Base-by-base conservation (phyloP, 495 filamentous ascomycete species). In the Tuber indicum region DNA sequence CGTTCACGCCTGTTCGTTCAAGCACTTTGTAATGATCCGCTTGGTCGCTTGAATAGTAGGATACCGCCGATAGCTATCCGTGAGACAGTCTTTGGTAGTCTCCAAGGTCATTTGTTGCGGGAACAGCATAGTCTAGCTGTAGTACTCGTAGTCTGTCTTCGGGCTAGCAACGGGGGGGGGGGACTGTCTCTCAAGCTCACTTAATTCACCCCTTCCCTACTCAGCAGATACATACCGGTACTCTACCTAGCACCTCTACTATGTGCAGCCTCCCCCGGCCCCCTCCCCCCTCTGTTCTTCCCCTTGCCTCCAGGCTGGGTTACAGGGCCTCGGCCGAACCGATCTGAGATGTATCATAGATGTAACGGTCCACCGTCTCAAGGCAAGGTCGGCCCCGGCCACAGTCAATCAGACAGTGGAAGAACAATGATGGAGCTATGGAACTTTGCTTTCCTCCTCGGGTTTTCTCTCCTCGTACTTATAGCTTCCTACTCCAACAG, bases 301-400 rank as follows among this genome's bases (percentile, higher is more conserved):
- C 78, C 79, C 49, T 72, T 26, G 72, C n/a, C 44, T 4, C 78
- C 76, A 72, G 71, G 58, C 76, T 75, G 75, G 73, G 69, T 72
- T 74, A 71, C 76, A 75, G 76, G 71, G 74, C 77, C 79, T 82
- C 80, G 80, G 76, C 23, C 75, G 74, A 78, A 72, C 81, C 80
- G 76, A 82, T 82, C 80, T 82, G 45, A 79, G 77, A 79, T 77
- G 76, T 74, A 71, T 43, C 42, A 43, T 43, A 43, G 72, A 75
- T 78, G 79, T 81, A 79, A 79, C 74, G 71, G 71, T 76, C 36
- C 44, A 72, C 71, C 49, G 77, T 58, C 58, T n/a, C 58, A 32
- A 32, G 23, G 72, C 62, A 81, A 80, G 79, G 79, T 71, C 79
- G 79, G 81, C 39, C 47, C 79, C 76, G 79, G 75, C 79, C 78